A percentile compares a stretch with the other conserved stretches of the same genome.
phyloP scores from a whole-genome alignment of 345 rosid genomes.

The Leavenworthia alabamica region DNA sequence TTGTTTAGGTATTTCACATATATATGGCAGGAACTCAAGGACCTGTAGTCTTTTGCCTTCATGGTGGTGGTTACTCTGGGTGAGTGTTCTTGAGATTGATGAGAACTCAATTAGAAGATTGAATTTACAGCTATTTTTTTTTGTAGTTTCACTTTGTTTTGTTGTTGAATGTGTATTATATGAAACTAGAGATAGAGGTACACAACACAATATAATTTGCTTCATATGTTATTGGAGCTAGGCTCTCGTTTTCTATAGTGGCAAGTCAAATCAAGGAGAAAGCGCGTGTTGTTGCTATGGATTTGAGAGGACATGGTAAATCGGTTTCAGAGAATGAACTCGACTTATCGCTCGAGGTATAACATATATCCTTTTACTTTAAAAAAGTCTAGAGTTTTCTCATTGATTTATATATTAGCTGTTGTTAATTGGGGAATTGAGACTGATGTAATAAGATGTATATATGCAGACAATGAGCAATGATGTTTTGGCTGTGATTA shows the following conservation, averaged over 20 bases:
- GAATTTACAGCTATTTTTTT: neutral
- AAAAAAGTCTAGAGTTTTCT: neutral
- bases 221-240: constrained; percentile 27
- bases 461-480: constrained; percentile 85
- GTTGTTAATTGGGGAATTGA: neutral
- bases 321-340: constrained; percentile 71
- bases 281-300: constrained; percentile 80
- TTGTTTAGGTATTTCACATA: constrained; percentile 82
- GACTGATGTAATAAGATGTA: constrained; percentile 2
- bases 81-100: constrained; percentile 21
- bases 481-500: constrained; percentile 72
- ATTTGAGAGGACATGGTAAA: constrained; percentile 93
- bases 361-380: neutral
- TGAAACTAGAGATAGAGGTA: neutral
- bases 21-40: constrained; percentile 87
- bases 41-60: constrained; percentile 84
- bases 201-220: neutral
- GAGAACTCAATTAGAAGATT: neutral
- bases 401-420: neutral
- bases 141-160: neutral
- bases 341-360: constrained; percentile 83
- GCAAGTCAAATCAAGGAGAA: constrained; percentile 82
- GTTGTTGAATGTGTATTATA: neutral
- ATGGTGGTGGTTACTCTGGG: constrained; percentile 97
- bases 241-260: constrained; percentile 81